Evolutionary conservation across 257 asterid species (phyloP), one percentile per base, ranked within the genome.

Genomic region (Nicotiana noctiflora): DNA sequence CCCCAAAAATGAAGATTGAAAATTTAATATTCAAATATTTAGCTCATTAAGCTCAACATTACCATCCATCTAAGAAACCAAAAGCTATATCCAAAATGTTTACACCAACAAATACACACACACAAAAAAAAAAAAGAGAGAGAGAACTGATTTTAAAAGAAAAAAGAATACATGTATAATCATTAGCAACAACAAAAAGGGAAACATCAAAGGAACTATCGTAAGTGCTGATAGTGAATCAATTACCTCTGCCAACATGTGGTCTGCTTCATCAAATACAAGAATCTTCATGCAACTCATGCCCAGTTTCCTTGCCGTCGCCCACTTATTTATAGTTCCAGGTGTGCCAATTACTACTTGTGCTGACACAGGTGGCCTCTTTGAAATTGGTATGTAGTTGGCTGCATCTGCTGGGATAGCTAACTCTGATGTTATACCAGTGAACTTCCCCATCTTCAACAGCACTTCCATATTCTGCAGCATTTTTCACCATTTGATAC

Each of bases 231-330:
- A 77, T 56, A 23, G 25, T 51, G 46, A 23, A 65, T 52, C 31
- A 32, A 82, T 80, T 86, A 90, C 98, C 97, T 93, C 92, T 66
- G 97, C 90, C 86, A 93, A 84, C 99, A 95, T 95, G 86, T 93
- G 98, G 88, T 95, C 99, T 13, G 98, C 99, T 89, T 95, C 99
- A 70, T 95, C 99, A 89, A 91, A 93, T 75, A 95, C 99, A 5
- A 93, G 96, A 86, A 95, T 91, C 87, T 92, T 93, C 97, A 93
- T 86, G 49, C 77, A 89, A 84, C 88, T 87, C 93, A 90, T 63
- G 81, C 98, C 92, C 62, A 95, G 89, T 75, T 95, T 95, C 89
- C 37, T 93, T 19, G 89, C 90, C 4, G 84, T 11, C 25, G 89
- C 81, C 97, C 97, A 90, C 84, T 88, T 92, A 53, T 80, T 78